Base-by-base conservation (phyloP, 768 basidiomycete species). In the Rhizopogon vesiculosus region DNA sequence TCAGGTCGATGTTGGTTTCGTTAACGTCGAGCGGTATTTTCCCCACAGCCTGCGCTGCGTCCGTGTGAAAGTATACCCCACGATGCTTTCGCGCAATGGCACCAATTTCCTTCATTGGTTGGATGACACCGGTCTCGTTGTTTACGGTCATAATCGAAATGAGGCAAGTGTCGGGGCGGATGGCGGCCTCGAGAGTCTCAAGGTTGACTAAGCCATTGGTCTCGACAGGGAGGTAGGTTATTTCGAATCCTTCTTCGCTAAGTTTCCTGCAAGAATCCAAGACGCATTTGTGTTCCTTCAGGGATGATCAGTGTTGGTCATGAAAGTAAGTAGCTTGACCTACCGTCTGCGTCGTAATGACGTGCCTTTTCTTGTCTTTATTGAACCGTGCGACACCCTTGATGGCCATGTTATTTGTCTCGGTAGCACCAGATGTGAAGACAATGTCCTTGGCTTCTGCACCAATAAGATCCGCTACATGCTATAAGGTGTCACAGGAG, bases 101-200 rank as follows among this genome's bases (percentile, higher is more conserved):
- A 31, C 96, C 96, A 54, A 99, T 99, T 69, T 98, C 93, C 67
- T 91, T 89, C 59, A 98, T 79, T 2, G 97, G 97, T 67, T 98
- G 97, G 54, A 99, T 97, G 60, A 98, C 95, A 22, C 97, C 97
- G 4, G 94, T 98, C 74, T 99, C 97, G 72, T 99, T 99, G 77
- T 99, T 99, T 56, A 99, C 97, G 16, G 91, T 83, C 97, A 99
- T 99, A 68, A 99, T 87, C 12, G 94, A 96, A 44, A 99, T 86
- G n/a, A 98, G 75, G 1, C 90, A 91, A 12, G 93, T 94, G 57
- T 94, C 93, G 8, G 94, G 93, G 33, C 93, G 86, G 56, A 99
- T 93, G 39, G 94, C 89, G 1, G 79, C 82, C 65, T 93, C 91
- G 33, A 99, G 83, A 8, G 83, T 84, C 16, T 85, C 76, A 51